These are phyloP conservation scores for Apiotrichum gracile DNA, from an alignment of 1,284 basidiomycete species.

Conservation along the genomic window DNA sequence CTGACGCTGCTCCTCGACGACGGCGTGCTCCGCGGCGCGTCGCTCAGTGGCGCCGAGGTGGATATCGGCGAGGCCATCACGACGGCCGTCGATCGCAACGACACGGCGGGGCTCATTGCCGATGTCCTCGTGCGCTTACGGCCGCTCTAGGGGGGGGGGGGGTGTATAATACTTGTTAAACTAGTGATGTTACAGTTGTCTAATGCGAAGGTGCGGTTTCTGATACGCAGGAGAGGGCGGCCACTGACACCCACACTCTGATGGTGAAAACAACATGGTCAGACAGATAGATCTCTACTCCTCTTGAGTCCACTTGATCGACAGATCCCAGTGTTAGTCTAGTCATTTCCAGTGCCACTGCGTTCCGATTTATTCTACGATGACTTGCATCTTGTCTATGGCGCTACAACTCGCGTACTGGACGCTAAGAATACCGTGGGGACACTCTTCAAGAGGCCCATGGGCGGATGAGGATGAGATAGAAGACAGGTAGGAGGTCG, in stretches of 20 bases:
- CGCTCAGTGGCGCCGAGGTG: slow-evolving; percentile 39
- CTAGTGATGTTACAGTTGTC: no score
- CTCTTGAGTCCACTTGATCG: no score
- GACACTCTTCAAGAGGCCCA: not conserved
- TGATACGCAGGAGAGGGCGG: no score
- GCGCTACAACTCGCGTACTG: not conserved
- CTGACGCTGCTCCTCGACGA: slow-evolving; percentile 34
- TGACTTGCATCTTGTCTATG: not conserved
- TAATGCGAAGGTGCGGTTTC: no score
- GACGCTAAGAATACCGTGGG: not conserved
- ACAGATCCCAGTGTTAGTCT: no score
- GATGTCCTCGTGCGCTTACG: slow-evolving; percentile 56
- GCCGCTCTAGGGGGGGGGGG: slow-evolving; percentile 2
- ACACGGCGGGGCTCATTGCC: slow-evolving; percentile 63
- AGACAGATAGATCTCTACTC: no score
- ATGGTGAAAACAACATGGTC: no score
- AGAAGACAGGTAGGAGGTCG: not conserved
- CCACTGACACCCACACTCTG: no score
- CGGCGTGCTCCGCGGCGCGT: slow-evolving; percentile 28
- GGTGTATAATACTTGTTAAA: no score
- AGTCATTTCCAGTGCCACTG: no score
- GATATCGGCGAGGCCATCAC: slow-evolving; percentile 60
- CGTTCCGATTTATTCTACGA: not conserved
- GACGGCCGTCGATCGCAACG: slow-evolving; percentile 60
- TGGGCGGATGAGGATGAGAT: not conserved